Percentiles rank a stretch among this genome's conserved stretches.
Evolutionary conservation across 2,329 filamentous ascomycete species (phyloP).

Genomic region (Metarhizium sp.): DNA sequence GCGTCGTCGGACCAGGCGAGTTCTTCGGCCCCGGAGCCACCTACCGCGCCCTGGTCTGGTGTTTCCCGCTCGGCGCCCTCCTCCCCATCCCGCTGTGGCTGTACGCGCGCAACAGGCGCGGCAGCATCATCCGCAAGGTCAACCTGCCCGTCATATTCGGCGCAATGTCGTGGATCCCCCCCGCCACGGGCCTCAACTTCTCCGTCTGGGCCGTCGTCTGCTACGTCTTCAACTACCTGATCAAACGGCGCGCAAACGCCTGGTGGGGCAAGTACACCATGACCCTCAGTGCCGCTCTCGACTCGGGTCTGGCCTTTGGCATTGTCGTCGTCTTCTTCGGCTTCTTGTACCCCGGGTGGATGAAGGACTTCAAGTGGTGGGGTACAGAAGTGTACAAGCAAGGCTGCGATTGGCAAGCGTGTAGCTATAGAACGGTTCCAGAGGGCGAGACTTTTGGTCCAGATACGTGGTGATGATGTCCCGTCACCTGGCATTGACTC

Average conservation of each 20-base stretch:
- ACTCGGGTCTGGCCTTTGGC: conserved; percentile 73
- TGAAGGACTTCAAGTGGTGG: conserved; percentile 73
- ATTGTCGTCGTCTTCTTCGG: conserved; percentile 80
- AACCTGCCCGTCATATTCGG: conserved; percentile 79
- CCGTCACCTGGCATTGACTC: background rate
- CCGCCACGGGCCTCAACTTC: conserved; percentile 79
- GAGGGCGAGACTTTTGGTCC: conserved; percentile 60
- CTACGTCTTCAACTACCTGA: conserved; percentile 72
- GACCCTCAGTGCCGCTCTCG: conserved; percentile 74
- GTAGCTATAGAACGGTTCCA: conserved; percentile 55
- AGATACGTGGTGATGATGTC: conserved; percentile 38
- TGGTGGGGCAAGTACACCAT: conserved; percentile 94
- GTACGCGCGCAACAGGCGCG: conserved; percentile 49
- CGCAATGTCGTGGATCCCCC: conserved; percentile 77
- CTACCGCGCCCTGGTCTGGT: conserved; percentile 71
- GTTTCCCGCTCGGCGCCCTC: conserved; percentile 67
- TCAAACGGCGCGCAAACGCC: conserved; percentile 56
- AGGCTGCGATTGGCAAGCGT: conserved; percentile 79
- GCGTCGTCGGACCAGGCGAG: conserved; percentile 71
- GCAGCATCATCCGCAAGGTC: conserved; percentile 62
- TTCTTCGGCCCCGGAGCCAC: conserved; percentile 72
- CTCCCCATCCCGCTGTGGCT: conserved; percentile 68
- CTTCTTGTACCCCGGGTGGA: conserved; percentile 72
- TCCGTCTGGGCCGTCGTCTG: conserved; percentile 80
- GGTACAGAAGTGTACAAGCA: conserved; percentile 78